These are phyloP conservation scores for Ceratorhiza oryzae-sativae DNA, from an alignment of 1,284 basidiomycete species.

Conservation along the genomic window DNA sequence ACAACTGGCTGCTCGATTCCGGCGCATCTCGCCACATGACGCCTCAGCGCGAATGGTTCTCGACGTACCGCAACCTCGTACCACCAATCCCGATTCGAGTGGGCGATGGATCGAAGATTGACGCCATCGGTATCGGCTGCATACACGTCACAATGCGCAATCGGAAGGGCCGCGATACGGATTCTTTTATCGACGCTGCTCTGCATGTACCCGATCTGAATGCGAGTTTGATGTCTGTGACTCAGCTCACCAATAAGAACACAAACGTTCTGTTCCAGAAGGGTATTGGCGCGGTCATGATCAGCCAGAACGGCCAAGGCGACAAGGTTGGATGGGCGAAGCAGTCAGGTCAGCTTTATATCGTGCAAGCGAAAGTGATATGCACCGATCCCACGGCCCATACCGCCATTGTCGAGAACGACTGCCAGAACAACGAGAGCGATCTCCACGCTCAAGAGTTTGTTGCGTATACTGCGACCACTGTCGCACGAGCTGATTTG, in stretches of 20 bases:
- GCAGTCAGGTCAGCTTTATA: not conserved
- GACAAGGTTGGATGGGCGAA: not conserved
- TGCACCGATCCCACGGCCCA: not conserved
- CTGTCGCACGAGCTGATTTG: slow-evolving; percentile 13
- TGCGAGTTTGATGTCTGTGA: slow-evolving; percentile 3
- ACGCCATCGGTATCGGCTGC: not conserved
- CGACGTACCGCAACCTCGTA: not conserved
- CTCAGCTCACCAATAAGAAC: not conserved
- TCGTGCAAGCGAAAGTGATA: slow-evolving; percentile 2
- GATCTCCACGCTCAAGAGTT: not conserved
- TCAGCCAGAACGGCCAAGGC: not conserved
- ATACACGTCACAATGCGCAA: not conserved
- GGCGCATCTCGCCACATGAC: slow-evolving; percentile 21
- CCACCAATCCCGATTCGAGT: slow-evolving; percentile 4
- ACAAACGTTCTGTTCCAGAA: not conserved
- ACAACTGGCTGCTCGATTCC: not conserved
- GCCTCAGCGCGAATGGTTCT: slow-evolving; percentile 2
- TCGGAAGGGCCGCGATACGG: not conserved
- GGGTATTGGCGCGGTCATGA: not conserved
- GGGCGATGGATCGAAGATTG: not conserved
- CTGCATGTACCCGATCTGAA: slow-evolving; percentile 13
- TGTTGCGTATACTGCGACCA: slow-evolving; percentile 12
- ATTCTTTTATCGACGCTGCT: not conserved
- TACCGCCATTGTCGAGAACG: not conserved
- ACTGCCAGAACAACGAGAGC: not conserved